Conservation (phyloP, 805 yeast genomes). For the Vanderwaltozyma tropicalis region DNA sequence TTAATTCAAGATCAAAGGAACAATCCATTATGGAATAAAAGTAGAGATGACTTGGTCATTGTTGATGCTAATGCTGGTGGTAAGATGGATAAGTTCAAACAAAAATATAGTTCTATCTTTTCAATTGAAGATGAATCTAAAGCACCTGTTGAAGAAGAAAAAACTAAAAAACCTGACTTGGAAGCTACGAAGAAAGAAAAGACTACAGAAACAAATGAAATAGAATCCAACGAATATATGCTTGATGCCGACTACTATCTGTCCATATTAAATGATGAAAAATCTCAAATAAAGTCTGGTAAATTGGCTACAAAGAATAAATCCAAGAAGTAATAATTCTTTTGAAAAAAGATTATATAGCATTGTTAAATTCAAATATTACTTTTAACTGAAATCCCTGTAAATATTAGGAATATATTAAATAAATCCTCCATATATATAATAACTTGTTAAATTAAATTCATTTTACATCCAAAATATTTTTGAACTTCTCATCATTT, state of each 20-base stretch:
- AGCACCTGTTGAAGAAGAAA: constrained; percentile 2
- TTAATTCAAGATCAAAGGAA: constrained; percentile 85
- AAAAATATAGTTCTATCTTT: constrained; percentile 45
- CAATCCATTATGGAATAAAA: constrained; percentile 79
- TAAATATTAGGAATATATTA: no score
- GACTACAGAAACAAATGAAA: neutral
- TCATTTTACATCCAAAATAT: no score
- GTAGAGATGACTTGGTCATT: constrained; percentile 63
- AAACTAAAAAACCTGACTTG: constrained; percentile 4
- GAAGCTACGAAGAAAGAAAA: constrained; percentile 1
- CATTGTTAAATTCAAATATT: no score
- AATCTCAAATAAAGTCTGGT: constrained; percentile 26
- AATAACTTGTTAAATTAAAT: no score
- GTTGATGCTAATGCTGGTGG: constrained; percentile 80
- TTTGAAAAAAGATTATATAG: no score
- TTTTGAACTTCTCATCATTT: no score
- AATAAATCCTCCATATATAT: no score
- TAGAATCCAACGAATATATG: neutral
- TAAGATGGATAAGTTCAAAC: constrained; percentile 62
- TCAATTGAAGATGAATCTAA: constrained; percentile 27
- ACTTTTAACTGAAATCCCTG: no score
- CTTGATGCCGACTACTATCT: constrained; percentile 27
- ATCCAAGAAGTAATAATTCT: constrained; percentile 19
- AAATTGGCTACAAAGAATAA: constrained; percentile 24
- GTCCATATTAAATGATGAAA: constrained; percentile 21